Evolutionary conservation across 352 stramenopile species (phyloP).

Genomic region (Phytophthora tentaculata): DNA sequence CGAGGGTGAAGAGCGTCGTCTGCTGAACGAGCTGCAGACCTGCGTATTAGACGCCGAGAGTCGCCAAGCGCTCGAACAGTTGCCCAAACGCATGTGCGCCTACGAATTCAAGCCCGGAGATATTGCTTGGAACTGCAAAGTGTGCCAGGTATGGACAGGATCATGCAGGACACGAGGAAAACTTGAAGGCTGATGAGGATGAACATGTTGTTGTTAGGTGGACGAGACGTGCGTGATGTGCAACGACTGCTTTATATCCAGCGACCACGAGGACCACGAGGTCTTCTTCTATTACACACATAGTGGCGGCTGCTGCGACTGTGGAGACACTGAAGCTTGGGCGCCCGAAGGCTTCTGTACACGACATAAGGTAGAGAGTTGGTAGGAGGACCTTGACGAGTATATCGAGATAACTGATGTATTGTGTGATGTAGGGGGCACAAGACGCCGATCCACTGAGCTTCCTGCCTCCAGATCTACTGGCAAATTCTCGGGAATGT

Average conservation of each 20-base stretch:
- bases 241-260: constrained; percentile 97
- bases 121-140: constrained; percentile 97
- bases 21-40: constrained; percentile 58
- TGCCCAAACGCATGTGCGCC: constrained; percentile 90
- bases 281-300: constrained; percentile 95
- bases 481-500: constrained; percentile 66
- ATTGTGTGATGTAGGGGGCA: constrained; percentile 50
- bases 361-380: constrained; percentile 82
- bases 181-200: constrained; percentile 12
- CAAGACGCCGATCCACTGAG: constrained; percentile 75
- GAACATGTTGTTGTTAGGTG: constrained; percentile 64
- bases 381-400: not conserved
- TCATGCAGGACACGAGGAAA: constrained; percentile 9
- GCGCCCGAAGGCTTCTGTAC: constrained; percentile 94
- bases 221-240: constrained; percentile 97
- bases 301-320: constrained; percentile 98
- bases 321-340: constrained; percentile 97
- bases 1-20: constrained; percentile 51
- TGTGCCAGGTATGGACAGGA: constrained; percentile 62
- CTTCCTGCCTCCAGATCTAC: constrained; percentile 58
- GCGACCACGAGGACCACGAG: constrained; percentile 94
- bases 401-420: constrained; percentile 1
- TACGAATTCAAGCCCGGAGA: constrained; percentile 96
- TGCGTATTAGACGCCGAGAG: constrained; percentile 66
- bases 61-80: constrained; percentile 52